Conservation (phyloP, 331 rosid species). For the Acacia concinna region DNA sequence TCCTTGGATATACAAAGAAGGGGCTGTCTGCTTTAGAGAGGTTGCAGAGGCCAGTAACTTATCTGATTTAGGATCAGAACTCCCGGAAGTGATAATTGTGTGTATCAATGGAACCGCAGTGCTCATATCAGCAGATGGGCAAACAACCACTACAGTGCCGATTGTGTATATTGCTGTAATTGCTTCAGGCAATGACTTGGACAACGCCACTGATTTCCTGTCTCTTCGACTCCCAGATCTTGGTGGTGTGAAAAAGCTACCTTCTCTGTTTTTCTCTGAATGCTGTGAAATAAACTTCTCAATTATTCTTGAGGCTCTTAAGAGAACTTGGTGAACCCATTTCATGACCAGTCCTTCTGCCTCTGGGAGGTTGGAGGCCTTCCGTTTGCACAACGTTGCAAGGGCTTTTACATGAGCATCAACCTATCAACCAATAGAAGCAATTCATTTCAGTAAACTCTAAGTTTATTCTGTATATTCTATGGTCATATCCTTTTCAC, state of each 20-base stretch:
- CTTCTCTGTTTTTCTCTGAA: slow-evolving; percentile 38
- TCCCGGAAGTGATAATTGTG: slow-evolving; percentile 79
- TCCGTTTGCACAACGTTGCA: slow-evolving; percentile 73
- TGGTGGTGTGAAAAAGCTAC: slow-evolving; percentile 64
- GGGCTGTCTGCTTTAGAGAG: slow-evolving; percentile 64
- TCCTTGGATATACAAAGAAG: slow-evolving; percentile 79
- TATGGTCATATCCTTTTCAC: not conserved
- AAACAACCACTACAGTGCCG: slow-evolving; percentile 75
- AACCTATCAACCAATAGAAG: slow-evolving; percentile 54
- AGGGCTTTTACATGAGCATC: slow-evolving; percentile 92
- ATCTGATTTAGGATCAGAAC: slow-evolving; percentile 57
- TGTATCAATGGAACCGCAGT: slow-evolving; percentile 63
- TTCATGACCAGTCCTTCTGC: slow-evolving; percentile 62
- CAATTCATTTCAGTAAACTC: slow-evolving; percentile 14
- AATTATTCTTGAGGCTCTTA: slow-evolving; percentile 56
- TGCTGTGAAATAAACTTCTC: slow-evolving; percentile 59
- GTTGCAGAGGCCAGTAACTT: slow-evolving; percentile 50
- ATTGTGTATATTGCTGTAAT: slow-evolving; percentile 76
- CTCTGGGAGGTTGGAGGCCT: slow-evolving; percentile 56
- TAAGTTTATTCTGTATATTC: not conserved
- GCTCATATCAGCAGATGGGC: slow-evolving; percentile 67
- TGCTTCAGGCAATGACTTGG: slow-evolving; percentile 61
- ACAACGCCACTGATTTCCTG: slow-evolving; percentile 45
- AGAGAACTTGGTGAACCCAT: slow-evolving; percentile 63
- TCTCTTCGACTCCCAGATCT: slow-evolving; percentile 57